Evolutionary conservation across 2,329 filamentous ascomycete species (phyloP).

Genomic region (Aaosphaeria arxii): DNA sequence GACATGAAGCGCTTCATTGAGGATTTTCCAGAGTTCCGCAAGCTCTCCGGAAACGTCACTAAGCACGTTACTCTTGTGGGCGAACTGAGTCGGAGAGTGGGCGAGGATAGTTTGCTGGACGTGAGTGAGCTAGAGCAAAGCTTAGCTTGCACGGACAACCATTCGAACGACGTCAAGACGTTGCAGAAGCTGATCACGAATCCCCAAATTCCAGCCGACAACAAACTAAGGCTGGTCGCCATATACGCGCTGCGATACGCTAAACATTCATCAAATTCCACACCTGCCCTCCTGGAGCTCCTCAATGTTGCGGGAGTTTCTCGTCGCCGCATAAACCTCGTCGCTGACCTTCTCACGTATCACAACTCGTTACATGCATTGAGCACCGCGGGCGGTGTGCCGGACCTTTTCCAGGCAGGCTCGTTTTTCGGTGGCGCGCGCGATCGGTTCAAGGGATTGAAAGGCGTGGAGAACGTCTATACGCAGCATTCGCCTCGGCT

Average conservation of each 20-base stretch:
- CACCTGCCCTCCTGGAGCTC: conserved; percentile 83
- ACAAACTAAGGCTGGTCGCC: conserved; percentile 85
- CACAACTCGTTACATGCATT: conserved; percentile 77
- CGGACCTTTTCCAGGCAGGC: conserved; percentile 82
- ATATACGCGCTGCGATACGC: conserved; percentile 94
- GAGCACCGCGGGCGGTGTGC: conserved; percentile 70
- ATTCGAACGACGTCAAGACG: conserved; percentile 85
- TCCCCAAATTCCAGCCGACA: conserved; percentile 71
- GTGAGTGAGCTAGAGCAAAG: conserved; percentile 97
- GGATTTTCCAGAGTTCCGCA: conserved; percentile 96
- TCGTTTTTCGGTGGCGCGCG: conserved; percentile 89
- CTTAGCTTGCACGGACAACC: conserved; percentile 94
- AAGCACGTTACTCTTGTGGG: conserved; percentile 97
- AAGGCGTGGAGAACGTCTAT: conserved; percentile 98
- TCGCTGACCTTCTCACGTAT: conserved; percentile 79
- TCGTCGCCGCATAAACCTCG: conserved; percentile 70
- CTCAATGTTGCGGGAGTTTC: conserved; percentile 79
- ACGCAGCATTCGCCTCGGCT: conserved; percentile 92
- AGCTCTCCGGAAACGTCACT: conserved; percentile 95
- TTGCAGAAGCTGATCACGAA: conserved; percentile 84
- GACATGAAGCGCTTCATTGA: conserved; percentile 99
- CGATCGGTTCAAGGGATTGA: conserved; percentile 87
- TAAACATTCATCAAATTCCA: conserved; percentile 77
- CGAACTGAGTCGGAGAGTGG: conserved; percentile 85
- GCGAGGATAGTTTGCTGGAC: conserved; percentile 83